Evolutionary conservation across 768 basidiomycete species (phyloP), one percentile per base, ranked within the genome.

Genomic region (Cystofilobasidium ferigula): DNA sequence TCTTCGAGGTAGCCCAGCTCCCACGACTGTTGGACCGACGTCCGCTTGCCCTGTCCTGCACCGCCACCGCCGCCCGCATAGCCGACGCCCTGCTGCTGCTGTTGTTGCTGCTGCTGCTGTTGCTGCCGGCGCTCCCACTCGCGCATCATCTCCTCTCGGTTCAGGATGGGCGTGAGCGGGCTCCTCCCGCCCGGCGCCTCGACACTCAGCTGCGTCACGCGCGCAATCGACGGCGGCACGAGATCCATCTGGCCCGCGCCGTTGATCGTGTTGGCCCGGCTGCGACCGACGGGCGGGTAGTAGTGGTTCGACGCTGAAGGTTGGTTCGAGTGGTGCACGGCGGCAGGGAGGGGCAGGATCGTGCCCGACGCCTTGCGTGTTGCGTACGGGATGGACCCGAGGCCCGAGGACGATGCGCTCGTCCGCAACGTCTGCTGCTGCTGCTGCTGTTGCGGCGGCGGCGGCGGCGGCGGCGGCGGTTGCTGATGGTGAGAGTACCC

Each of bases 101-200:
- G 24, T 12, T 24, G 28, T 73, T 91, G 88, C 69, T 47, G 48
- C n/a, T 47, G 30, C 48, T 47, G 45, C 24, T 22, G 24, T 12
- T 24, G 28, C 73, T 91, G 88, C 69, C 92, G 79, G 70, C 91
- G 78, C 77, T 98, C 95, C 94, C 94, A 98, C 77, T 97, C 94
- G 48, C 86, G 83, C 80, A 90, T 87, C 51, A 89, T 87, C 69
- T 99, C 94, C 70, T 98, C 94, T 61, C 94, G 82, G 71, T 94
- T 93, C 70, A 98, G 77, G 35, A 95, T 92, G 2, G 94, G 94
- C 18, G 91, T 95, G 75, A 95, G 75, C 26, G 89, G 87, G 71
- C 89, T 89, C 62, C 89, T 81, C 45, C 85, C 83, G 47, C 53
- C 64, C 40, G 57, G 42, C 3, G 72, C 72, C 63, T 77, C 58